Conservation (phyloP, 805 yeast genomes). For the Starmerella floricola region DNA sequence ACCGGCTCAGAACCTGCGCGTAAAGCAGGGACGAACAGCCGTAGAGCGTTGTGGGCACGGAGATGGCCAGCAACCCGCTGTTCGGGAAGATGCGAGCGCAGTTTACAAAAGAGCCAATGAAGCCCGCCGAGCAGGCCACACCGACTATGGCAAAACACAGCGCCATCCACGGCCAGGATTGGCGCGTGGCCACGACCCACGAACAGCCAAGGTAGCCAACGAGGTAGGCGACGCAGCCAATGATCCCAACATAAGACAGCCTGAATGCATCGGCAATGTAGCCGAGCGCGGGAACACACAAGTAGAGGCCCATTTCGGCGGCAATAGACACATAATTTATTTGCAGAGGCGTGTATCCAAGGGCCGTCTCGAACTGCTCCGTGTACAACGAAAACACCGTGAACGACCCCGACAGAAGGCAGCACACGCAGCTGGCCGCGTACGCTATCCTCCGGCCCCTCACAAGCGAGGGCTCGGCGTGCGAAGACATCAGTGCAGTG, state of each 20-base stretch:
- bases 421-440: slow-evolving; percentile 14
- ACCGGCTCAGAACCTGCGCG: slow-evolving; percentile 39
- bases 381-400: slow-evolving; percentile 72
- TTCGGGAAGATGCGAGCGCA: slow-evolving; percentile 79
- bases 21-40: slow-evolving; percentile 73
- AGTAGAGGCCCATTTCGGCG: slow-evolving; percentile 69
- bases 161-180: slow-evolving; percentile 23
- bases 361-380: slow-evolving; percentile 46
- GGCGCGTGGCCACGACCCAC: slow-evolving; percentile 10
- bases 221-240: slow-evolving; percentile 48
- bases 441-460: slow-evolving; percentile 3
- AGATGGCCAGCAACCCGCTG: slow-evolving; percentile 66
- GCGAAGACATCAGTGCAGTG: too few relatives aligned
- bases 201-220: slow-evolving; percentile 51
- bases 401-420: slow-evolving; percentile 73
- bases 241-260: slow-evolving; percentile 53
- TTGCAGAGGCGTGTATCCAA: slow-evolving; percentile 53
- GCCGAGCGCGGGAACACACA: slow-evolving; percentile 73
- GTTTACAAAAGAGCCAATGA: slow-evolving; percentile 35
- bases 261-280: slow-evolving; percentile 77
- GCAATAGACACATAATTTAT: slow-evolving; percentile 63
- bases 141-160: slow-evolving; percentile 30
- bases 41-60: slow-evolving; percentile 77
- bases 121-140: slow-evolving; percentile 31
- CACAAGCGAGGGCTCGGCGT: not conserved